Conservation (phyloP, 345 rosid genomes). For the Kandelia obovata region DNA sequence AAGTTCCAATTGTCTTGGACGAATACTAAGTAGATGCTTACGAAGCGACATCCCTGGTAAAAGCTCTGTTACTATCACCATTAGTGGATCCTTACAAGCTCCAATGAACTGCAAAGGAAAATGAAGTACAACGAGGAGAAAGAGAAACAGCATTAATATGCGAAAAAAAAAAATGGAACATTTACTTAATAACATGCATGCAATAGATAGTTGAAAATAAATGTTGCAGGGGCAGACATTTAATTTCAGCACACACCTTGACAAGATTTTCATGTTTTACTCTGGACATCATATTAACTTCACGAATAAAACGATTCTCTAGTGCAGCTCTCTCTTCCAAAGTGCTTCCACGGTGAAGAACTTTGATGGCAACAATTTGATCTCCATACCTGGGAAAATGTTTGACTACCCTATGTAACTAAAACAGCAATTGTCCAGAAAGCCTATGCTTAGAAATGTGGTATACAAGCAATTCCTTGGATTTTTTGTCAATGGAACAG, state of each 20-base stretch:
- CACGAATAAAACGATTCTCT: conserved; percentile 80
- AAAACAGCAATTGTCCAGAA: conserved; percentile 11
- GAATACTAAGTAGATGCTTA: conserved; percentile 58
- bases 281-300: conserved; percentile 95
- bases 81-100: conserved; percentile 83
- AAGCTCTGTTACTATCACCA: conserved; percentile 91
- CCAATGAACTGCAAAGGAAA: conserved; percentile 66
- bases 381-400: conserved; percentile 66
- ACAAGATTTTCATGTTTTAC: conserved; percentile 87
- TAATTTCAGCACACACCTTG: conserved; percentile 39
- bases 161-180: no score
- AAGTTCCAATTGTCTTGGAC: conserved; percentile 60
- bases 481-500: conserved; percentile 9
- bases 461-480: not conserved
- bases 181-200: not conserved
- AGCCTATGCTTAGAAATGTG: not conserved
- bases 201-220: not conserved
- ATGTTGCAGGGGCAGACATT: not conserved
- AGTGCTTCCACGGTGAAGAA: conserved; percentile 69
- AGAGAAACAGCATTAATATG: no score
- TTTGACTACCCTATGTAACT: conserved; percentile 37
- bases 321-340: conserved; percentile 60
- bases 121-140: not conserved
- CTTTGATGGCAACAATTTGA: conserved; percentile 78
- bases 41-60: conserved; percentile 97